Evolutionary conservation across 2,329 filamentous ascomycete genomes (phyloP).

Genomic region (Raffaelea albimanens): DNA sequence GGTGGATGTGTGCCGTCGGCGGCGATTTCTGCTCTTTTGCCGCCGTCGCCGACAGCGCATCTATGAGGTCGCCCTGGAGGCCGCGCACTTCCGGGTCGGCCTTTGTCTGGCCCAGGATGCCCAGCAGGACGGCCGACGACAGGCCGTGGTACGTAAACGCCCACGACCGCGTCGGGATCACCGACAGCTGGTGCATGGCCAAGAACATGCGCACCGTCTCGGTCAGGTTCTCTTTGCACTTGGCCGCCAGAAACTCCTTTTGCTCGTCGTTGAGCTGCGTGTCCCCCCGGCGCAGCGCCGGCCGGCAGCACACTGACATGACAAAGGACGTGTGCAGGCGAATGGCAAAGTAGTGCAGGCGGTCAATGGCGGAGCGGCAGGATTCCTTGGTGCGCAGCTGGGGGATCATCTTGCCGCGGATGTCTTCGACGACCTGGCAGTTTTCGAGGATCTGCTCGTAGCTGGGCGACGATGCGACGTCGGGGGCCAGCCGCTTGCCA

Average conservation of each 20-base stretch:
- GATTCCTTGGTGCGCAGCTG: conserved; percentile 50
- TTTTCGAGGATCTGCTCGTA: conserved; percentile 49
- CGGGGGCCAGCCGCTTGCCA: conserved; percentile 46
- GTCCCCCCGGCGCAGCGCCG: conserved; percentile 45
- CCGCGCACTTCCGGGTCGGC: conserved; percentile 53
- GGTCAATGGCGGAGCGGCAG: conserved; percentile 55
- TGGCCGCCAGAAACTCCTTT: conserved; percentile 44
- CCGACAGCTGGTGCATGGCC: conserved; percentile 58
- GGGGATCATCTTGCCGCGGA: conserved; percentile 36
- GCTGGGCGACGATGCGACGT: conserved; percentile 36
- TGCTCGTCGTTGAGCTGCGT: conserved; percentile 39
- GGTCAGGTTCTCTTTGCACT: conserved; percentile 52
- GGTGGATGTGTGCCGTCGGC: conserved; percentile 40
- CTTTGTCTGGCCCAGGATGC: conserved; percentile 54
- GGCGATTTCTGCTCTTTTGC: conserved; percentile 51
- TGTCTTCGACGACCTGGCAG: conserved; percentile 44
- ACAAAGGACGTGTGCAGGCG: conserved; percentile 58
- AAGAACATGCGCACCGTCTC: conserved; percentile 61
- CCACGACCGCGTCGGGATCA: conserved; percentile 58
- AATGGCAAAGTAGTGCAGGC: conserved; percentile 54
- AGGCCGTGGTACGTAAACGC: conserved; percentile 60
- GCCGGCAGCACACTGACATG: conserved; percentile 55
- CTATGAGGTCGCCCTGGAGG: conserved; percentile 54
- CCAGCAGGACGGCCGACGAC: conserved; percentile 54
- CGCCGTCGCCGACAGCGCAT: conserved; percentile 53